A percentile compares a stretch with the other conserved stretches of the same genome.
Conservation (phyloP, 495 filamentous ascomycete genomes). For the Annulohypoxylon nitens region DNA sequence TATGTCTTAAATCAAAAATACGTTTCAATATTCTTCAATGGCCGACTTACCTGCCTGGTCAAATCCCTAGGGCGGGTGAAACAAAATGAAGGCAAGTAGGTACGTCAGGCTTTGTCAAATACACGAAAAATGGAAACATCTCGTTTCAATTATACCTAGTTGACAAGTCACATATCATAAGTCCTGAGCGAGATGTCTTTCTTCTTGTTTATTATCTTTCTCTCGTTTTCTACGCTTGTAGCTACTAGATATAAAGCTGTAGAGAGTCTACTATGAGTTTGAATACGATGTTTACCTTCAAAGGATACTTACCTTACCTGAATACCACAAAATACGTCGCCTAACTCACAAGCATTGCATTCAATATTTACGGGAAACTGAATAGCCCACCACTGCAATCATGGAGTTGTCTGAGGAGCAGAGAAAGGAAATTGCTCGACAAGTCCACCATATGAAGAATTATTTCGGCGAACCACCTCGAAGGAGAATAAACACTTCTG, state of each 20-base stretch:
- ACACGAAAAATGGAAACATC: background rate
- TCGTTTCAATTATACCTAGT: background rate
- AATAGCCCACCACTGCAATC: background rate
- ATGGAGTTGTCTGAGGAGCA: background rate
- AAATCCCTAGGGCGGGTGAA: too few species aligned
- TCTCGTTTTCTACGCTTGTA: too few species aligned
- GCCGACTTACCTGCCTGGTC: background rate
- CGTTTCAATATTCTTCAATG: background rate
- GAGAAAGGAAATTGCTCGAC: background rate
- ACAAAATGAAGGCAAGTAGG: background rate
- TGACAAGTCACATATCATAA: background rate
- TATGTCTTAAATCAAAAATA: background rate
- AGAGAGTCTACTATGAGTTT: too few species aligned
- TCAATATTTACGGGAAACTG: background rate
- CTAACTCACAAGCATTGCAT: background rate
- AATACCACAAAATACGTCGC: too few species aligned
- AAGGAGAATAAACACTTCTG: too few species aligned
- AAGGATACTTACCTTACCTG: too few species aligned
- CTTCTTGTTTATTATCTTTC: too few species aligned
- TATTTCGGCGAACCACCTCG: background rate
- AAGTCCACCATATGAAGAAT: background rate
- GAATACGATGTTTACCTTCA: too few species aligned
- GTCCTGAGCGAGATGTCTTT: background rate
- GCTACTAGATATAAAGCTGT: too few species aligned
- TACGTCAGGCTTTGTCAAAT: background rate